Evolutionary conservation across 441 rosid species (phyloP), one percentile per base, ranked within the genome.

Genomic region (Euphorbia schlechtendalii): DNA sequence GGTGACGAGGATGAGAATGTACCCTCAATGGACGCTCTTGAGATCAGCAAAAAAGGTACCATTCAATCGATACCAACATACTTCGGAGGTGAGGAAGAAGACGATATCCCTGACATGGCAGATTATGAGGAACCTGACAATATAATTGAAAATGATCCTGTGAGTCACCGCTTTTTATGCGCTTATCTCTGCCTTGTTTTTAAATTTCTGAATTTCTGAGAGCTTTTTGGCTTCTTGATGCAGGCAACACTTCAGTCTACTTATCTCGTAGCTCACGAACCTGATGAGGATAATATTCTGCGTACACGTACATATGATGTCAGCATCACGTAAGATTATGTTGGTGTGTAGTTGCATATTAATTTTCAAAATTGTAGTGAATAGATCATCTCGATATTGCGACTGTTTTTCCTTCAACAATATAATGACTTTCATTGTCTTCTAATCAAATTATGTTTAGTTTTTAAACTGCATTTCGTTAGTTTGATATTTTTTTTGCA

Each of bases 251-350:
- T 91, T 61, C 94, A 75, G 45, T 54, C 87, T 38, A 83, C 80
- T 2, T 85, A 81, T 77, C 80, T 83, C 12, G 90, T 86, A 73
- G 98, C 95, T 63, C 88, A 89, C 22, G 90, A 95, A 66, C 96
- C 96, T 56, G 95, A 86, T 67, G 97, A 91, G 38, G 92, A 91
- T 78, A 86, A 89, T 73, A 91, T 95, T 63, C 84, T 95, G 62
- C 81, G 89, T 43, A 94, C 99, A 46, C 87, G 99, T 69, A 91
- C 99, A 56, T 95, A 95, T 71, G 99, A 95, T 86, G 80, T 95
- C 74, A 95, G 95, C 90, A 95, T 95, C 77, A 87, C 99, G 98
- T 95, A 89, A 80, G 99, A 69, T 22, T 55, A 53, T 55, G 36
- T 32, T 62, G 30, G 45, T n/a, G n/a, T n/a, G n/a, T n/a, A 46